These are phyloP conservation scores for Suillus hirtellus DNA, from an alignment of 768 basidiomycete genomes.

Conservation along the genomic window DNA sequence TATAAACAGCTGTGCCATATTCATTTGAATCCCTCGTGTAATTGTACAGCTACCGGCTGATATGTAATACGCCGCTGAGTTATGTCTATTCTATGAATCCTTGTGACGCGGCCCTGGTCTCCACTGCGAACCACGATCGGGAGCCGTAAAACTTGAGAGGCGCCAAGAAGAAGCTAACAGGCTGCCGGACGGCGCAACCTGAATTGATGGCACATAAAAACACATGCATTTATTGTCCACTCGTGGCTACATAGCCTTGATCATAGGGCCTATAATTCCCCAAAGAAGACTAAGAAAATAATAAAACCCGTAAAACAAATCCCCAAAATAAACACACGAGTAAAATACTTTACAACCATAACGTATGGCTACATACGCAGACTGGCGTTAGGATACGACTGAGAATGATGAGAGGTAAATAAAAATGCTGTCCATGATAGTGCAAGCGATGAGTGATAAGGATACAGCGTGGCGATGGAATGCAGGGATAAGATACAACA, in stretches of 20 bases:
- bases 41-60: conserved; percentile 17
- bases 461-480: conserved; percentile 31
- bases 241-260: conserved; percentile 13
- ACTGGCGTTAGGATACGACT: conserved; percentile 22
- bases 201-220: conserved; percentile 3
- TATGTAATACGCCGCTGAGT: conserved; percentile 3
- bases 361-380: conserved; percentile 36
- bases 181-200: conserved; percentile 9
- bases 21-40: conserved; percentile 19
- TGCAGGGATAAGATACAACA: conserved; percentile 29
- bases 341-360: conserved; percentile 38
- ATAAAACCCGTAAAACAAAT: conserved; percentile 11
- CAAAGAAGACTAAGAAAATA: conserved; percentile 6
- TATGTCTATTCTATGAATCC: conserved; percentile 4
- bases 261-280: conserved; percentile 7
- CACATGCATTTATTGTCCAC: conserved; percentile 9
- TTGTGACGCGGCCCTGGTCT: not conserved
- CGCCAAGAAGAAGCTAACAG: not conserved
- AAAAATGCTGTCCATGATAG: conserved; percentile 19
- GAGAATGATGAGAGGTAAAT: conserved; percentile 4
- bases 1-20: conserved; percentile 25
- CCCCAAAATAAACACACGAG: conserved; percentile 16
- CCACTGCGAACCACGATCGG: conserved; percentile 6
- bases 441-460: conserved; percentile 33
- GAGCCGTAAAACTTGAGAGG: not conserved